Conservation (phyloP, 2,329 filamentous ascomycete species). For the Fusarium sp. region DNA sequence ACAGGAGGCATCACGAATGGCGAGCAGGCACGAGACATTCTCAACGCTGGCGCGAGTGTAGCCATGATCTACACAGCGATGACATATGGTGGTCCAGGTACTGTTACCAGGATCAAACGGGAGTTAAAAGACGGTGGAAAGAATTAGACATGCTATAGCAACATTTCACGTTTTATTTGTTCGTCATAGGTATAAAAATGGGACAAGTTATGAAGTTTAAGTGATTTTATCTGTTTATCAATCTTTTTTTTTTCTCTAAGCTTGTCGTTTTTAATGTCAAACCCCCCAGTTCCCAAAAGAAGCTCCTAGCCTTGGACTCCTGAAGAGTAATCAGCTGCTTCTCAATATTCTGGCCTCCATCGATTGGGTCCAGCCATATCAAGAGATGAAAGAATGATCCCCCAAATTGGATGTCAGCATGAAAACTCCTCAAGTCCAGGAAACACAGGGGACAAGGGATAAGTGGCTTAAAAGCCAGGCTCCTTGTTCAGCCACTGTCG, state of each 20-base stretch:
- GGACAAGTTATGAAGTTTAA: background rate
- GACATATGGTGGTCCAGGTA: slow-evolving; percentile 71
- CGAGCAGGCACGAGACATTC: slow-evolving; percentile 79
- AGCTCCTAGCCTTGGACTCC: background rate
- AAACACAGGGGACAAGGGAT: background rate
- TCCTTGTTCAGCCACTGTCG: background rate
- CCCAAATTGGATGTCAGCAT: background rate
- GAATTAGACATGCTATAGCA: slow-evolving; percentile 33
- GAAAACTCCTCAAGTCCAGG: background rate
- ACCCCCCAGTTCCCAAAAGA: background rate
- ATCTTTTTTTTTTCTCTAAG: background rate
- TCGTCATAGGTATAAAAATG: slow-evolving; percentile 10
- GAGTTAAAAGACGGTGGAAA: slow-evolving; percentile 62
- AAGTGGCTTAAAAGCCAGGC: background rate
- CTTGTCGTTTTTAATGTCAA: background rate
- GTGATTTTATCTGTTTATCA: background rate
- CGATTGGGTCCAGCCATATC: background rate
- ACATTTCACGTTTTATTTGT: slow-evolving; percentile 37
- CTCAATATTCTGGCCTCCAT: background rate
- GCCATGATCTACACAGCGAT: slow-evolving; percentile 90
- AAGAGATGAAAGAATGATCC: background rate
- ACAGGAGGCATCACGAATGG: slow-evolving; percentile 93
- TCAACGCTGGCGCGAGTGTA: slow-evolving; percentile 89
- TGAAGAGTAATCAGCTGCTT: background rate
- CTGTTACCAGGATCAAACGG: slow-evolving; percentile 70